phyloP scores from a whole-genome alignment of 768 basidiomycete genomes.

The Mrakia hoshinonis region DNA sequence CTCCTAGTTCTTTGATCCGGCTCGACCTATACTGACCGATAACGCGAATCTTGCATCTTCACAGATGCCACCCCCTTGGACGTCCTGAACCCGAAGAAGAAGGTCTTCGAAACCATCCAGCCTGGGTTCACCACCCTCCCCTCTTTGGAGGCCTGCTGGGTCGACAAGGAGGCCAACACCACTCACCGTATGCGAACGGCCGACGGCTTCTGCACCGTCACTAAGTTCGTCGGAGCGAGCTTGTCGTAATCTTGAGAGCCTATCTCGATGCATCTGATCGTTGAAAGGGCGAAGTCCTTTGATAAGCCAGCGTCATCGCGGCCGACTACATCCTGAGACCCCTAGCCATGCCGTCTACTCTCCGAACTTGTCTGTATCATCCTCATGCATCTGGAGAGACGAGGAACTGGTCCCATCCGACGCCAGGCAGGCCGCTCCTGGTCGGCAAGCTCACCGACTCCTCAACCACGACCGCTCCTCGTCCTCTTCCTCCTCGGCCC shows the following conservation, averaged over 20 bases:
- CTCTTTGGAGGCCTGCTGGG: slow-evolving; percentile 81
- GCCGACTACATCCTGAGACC: too few species aligned
- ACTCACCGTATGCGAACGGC: slow-evolving; percentile 80
- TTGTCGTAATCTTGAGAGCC: slow-evolving; percentile 54
- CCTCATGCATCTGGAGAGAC: too few species aligned
- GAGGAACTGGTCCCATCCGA: too few species aligned
- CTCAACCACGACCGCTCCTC: not conserved
- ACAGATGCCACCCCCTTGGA: slow-evolving; percentile 52
- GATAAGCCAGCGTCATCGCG: too few species aligned
- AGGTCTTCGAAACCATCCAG: slow-evolving; percentile 90
- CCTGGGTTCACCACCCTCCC: slow-evolving; percentile 82
- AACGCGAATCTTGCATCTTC: not conserved
- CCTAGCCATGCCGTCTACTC: too few species aligned
- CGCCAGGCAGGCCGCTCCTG: too few species aligned
- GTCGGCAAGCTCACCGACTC: too few species aligned
- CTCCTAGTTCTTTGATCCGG: not conserved
- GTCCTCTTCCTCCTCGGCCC: not conserved
- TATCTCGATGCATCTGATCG: too few species aligned
- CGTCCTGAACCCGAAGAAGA: slow-evolving; percentile 96
- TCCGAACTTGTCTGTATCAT: too few species aligned
- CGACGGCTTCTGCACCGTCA: slow-evolving; percentile 66
- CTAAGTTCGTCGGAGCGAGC: slow-evolving; percentile 79
- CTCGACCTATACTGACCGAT: not conserved
- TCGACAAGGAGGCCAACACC: slow-evolving; percentile 66
- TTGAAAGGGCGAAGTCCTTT: too few species aligned